Evolutionary conservation across 345 rosid genomes (phyloP), one percentile per base, ranked within the genome.

Genomic region (Iberis pinnata): DNA sequence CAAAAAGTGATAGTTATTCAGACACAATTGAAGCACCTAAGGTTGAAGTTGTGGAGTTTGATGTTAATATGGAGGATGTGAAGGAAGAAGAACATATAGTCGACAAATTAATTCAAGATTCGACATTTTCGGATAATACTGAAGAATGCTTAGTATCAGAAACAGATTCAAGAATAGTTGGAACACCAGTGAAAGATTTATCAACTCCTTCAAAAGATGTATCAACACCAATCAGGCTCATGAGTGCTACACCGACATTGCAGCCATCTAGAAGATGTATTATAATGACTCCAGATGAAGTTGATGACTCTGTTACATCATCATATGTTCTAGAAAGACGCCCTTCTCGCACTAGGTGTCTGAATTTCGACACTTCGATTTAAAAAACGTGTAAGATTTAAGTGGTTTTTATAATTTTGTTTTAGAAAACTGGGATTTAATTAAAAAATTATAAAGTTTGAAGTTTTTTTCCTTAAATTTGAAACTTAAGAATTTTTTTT

Each of bases 311-410:
- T 58, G 15, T 57, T 32, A 49, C 43, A 48, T 53, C 74, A 43
- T 38, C 74, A 8, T 49, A 35, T 59, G 76, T 80, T 74, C 56
- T 83, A 20, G 73, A 70, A 33, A 75, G 81, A 73, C 79, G 82
- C 16, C 68, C 84, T 24, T 61, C 73, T 14, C 82, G 72, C 40
- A 70, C 74, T 52, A 79, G 82, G 62, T 79, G 84, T 18, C 69
- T 92, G 69, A 77, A 74, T 55, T 92, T 85, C 53, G 89, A 82
- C 29, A 42, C 73, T 40, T n/a, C n/a, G n/a, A n/a, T n/a, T n/a
- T n/a, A n/a, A n/a, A n/a, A n/a, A n/a, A n/a, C n/a, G n/a, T n/a
- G n/a, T n/a, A n/a, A n/a, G n/a, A n/a, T n/a, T n/a, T n/a, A n/a
- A n/a, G n/a, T n/a, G n/a, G n/a, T n/a, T n/a, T n/a, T n/a, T n/a